A percentile compares a stretch with the other conserved stretches of the same genome.
phyloP scores from a whole-genome alignment of 345 rosid species.

The Aurinia saxatilis region DNA sequence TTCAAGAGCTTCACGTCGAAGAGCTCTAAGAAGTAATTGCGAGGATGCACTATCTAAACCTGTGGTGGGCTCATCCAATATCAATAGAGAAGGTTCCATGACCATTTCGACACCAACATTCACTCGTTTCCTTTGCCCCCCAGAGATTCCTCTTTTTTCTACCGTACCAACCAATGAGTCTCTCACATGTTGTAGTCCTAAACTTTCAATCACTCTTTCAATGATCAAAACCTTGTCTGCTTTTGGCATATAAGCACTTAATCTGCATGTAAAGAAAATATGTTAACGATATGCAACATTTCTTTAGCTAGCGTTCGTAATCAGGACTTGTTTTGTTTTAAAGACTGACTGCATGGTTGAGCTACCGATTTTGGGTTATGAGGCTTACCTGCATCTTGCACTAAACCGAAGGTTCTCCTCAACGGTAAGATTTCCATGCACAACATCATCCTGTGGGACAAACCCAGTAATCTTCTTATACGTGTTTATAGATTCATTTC shows the following conservation, averaged over 20 bases:
- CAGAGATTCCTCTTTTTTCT: slow-evolving; percentile 84
- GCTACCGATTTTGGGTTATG: no score
- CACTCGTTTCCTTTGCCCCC: slow-evolving; percentile 92
- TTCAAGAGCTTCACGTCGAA: slow-evolving; percentile 85
- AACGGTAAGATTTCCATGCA: slow-evolving; percentile 87
- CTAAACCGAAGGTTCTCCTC: slow-evolving; percentile 91
- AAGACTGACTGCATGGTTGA: no score
- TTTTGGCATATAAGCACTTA: slow-evolving; percentile 71
- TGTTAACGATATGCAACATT: neutral
- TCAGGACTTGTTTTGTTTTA: no score
- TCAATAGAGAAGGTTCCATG: slow-evolving; percentile 89
- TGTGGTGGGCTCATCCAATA: slow-evolving; percentile 88
- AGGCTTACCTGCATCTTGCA: slow-evolving; percentile 76
- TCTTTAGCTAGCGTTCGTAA: no score
- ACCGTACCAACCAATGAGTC: slow-evolving; percentile 90
- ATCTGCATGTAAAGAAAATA: slow-evolving; percentile 31
- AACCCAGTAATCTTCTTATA: slow-evolving; percentile 80
- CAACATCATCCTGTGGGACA: slow-evolving; percentile 94
- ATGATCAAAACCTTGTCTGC: slow-evolving; percentile 79
- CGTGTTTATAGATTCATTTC: slow-evolving; percentile 57
- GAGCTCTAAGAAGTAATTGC: slow-evolving; percentile 67
- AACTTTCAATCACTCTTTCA: slow-evolving; percentile 85
- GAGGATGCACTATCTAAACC: slow-evolving; percentile 93
- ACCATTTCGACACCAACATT: slow-evolving; percentile 94
- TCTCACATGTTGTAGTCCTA: slow-evolving; percentile 75